Base-by-base conservation (phyloP, 495 filamentous ascomycete genomes). In the Hyphodiscus hymeniophilus region DNA sequence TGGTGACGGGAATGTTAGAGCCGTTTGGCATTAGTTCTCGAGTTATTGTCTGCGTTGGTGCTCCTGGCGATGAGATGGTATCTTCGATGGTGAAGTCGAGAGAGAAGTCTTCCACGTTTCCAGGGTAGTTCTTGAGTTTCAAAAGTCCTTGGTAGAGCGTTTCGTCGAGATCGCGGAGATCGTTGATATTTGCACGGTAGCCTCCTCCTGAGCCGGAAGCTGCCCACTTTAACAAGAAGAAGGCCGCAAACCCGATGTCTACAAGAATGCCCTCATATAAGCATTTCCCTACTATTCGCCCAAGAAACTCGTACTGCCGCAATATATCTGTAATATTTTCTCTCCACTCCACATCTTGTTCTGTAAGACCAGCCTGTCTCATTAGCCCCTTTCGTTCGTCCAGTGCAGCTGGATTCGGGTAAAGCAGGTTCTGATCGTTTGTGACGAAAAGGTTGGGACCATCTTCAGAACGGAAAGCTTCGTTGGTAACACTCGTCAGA, bases 241-340 rank as follows among this genome's bases (percentile, higher is more conserved):
- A 97, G 2, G 86, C 81, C 2, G 91, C 92, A 66, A 99, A 99
- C 48, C 77, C 73, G 55, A 97, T 84, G 61, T 99, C 90, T 45
- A 97, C 83, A 10, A 99, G 73, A 40, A 99, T 97, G 1, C 91
- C 90, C 66, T 99, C 92, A 56, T 99, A 99, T 45, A 99, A 73
- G 65, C 92, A 99, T 63, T 99, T 99, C 3, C 92, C 92, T 35
- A 99, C 82, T 22, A 97, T 75, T 6, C 92, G 81, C 10, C 92
- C 92, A 0, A 95, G 69, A 53, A 99, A 99, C 59, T 97, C 91
- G 59, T 90, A 97, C 8, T 82, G 78, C 47, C 75, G 75, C 5
- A 92, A 68, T 7, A 91, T 63, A 28, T 84, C 73, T 10, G 66
- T 65, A 15, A 89, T 71, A 10, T 65, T 60, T 10, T 75, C 72